Evolutionary conservation across 2,329 filamentous ascomycete species (phyloP).

Genomic region (Tricladium varicosporioides): DNA sequence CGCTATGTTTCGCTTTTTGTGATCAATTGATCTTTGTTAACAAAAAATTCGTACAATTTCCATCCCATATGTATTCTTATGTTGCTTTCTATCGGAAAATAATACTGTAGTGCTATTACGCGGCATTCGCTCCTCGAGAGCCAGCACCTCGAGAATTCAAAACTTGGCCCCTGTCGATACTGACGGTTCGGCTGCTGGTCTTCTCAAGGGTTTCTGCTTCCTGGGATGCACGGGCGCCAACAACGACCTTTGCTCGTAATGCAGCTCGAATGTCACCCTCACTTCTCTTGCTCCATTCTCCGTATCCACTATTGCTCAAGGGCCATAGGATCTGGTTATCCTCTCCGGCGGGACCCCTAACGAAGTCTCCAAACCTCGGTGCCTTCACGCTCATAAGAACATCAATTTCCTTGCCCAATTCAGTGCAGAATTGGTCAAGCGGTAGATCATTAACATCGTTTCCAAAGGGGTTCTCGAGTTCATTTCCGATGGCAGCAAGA

Average conservation of each 20-base stretch:
- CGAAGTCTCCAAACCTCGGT: constrained; percentile 22
- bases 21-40: too few species aligned
- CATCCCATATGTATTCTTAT: too few species aligned
- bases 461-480: constrained; percentile 85
- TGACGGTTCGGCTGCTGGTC: too few species aligned
- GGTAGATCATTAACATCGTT: constrained; percentile 80
- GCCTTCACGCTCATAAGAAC: constrained; percentile 47
- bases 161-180: too few species aligned
- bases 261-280: constrained; percentile 42
- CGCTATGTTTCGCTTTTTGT: too few species aligned
- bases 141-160: too few species aligned
- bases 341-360: constrained; percentile 11
- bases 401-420: constrained; percentile 72
- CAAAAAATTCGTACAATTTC: too few species aligned
- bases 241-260: constrained; percentile 29
- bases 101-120: too few species aligned
- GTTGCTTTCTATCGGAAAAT: too few species aligned
- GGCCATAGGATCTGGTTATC: constrained; percentile 37
- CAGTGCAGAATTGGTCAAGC: constrained; percentile 72
- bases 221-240: background rate
- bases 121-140: too few species aligned
- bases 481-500: constrained; percentile 70
- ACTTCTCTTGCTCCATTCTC: constrained; percentile 43
- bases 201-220: too few species aligned
- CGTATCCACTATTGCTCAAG: constrained; percentile 40